These are phyloP conservation scores for Grifola frondosa DNA, from an alignment of 1,284 basidiomycete species.

Conservation along the genomic window DNA sequence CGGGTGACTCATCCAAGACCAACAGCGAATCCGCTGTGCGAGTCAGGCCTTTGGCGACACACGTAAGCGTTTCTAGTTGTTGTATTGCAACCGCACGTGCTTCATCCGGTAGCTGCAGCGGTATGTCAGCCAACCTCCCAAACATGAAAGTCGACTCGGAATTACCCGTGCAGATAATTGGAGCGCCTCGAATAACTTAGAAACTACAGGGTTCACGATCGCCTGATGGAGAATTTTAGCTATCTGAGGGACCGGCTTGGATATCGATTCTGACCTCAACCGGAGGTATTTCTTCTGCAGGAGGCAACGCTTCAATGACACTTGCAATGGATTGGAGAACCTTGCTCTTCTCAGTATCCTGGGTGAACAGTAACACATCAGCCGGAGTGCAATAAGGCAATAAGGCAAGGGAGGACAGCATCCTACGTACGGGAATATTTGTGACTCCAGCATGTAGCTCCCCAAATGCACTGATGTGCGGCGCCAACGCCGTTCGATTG, in stretches of 20 bases:
- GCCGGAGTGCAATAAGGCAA: no score
- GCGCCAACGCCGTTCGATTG: slow-evolving; percentile 76
- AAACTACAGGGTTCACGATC: slow-evolving; percentile 74
- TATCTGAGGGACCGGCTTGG: not conserved
- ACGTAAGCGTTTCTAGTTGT: slow-evolving; percentile 77
- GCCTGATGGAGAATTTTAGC: slow-evolving; percentile 41
- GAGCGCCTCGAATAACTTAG: slow-evolving; percentile 64
- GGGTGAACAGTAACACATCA: not conserved
- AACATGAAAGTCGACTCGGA: slow-evolving; percentile 6
- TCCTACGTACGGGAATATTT: slow-evolving; percentile 63
- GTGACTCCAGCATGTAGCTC: slow-evolving; percentile 76
- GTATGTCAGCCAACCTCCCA: slow-evolving; percentile 11
- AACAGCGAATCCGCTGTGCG: slow-evolving; percentile 69
- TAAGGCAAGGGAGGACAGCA: not conserved
- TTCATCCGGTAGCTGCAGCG: slow-evolving; percentile 63
- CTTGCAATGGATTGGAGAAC: slow-evolving; percentile 88
- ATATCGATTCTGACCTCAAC: slow-evolving; percentile 62
- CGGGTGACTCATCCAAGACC: slow-evolving; percentile 58
- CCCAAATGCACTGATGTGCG: slow-evolving; percentile 82
- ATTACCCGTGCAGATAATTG: slow-evolving; percentile 51
- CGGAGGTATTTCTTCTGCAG: slow-evolving; percentile 72
- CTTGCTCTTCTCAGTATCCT: slow-evolving; percentile 87
- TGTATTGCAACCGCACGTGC: slow-evolving; percentile 58
- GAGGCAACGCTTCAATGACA: slow-evolving; percentile 84
- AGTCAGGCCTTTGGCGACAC: slow-evolving; percentile 83